Base-by-base conservation (phyloP, 2,329 filamentous ascomycete genomes). In the Trichoderma koningii region DNA sequence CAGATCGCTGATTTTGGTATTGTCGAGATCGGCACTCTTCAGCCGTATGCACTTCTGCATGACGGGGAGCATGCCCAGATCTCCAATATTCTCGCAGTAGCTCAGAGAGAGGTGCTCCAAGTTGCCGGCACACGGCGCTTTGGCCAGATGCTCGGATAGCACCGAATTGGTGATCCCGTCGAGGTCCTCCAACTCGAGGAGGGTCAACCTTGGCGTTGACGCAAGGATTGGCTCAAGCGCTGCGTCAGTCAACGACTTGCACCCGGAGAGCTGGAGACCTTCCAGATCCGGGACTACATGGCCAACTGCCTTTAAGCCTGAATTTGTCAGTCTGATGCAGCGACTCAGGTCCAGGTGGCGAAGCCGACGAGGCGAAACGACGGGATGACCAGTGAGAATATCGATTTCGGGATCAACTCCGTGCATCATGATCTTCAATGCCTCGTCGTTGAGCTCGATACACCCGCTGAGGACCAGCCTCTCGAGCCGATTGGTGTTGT, bases 141-240 rank as follows among this genome's bases (percentile, higher is more conserved):
- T 89, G 55, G 92, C 88, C 7, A 99, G 81, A 67, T 90, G 86
- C 63, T 92, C 84, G 0, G 83, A 84, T 3, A 97, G 79, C 0
- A 92, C 80, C 4, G 80, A 78, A 73, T 98, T 96, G 19, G 90
- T 93, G 15, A 98, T 79, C 30, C 88, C 82, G 5, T 87, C 83
- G 14, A 97, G 82, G 70, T 97, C 93, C 76, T 99, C 95, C 2
- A 98, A 79, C 70, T 98, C 95, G 48, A 99, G 82, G 73, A 96
- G 92, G 0, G 91, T 93, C 19, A 99, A 84, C 5, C 85, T 82
- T 1, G 92, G 90, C 0, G 90, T 86, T 0, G 91, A 91, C 5
- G 87, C 87, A 3, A 98, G 79, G 21, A 98, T 82, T 1, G 87
- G 83, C 53, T 86, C 85, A 23, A 99, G 81, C 0, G 89, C 88